Base-by-base conservation (phyloP, 2,329 filamentous ascomycete genomes). In the Hypoxylon sp. region DNA sequence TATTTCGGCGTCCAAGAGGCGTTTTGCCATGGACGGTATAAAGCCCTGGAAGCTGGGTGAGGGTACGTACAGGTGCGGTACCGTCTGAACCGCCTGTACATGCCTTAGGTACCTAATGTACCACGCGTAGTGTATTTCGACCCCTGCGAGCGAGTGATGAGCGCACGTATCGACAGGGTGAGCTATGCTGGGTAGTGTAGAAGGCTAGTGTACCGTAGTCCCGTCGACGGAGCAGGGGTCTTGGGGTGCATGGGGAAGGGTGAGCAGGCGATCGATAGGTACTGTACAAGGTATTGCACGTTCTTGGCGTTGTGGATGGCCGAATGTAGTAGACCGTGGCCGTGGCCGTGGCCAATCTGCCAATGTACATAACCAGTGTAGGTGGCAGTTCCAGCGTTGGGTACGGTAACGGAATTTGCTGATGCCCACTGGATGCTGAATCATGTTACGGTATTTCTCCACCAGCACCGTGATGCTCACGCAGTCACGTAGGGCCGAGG, bases 1-100 rank as follows among this genome's bases (percentile, higher is more conserved):
- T 68, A 70, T 69, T 66, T 66, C 48, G 68, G 66, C 64, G 64
- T 68, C 65, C 61, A 60, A 68, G 60, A 67, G 64, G 36, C 56
- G 61, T 57, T 64, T 62, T 62, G 64, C 61, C 62, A 57, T 67
- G 57, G 49, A 57, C 45, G 61, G 40, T 55, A 38, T 57, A 59
- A n/a, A 60, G 67, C 60, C 62, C 61, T 64, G 67, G 52, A 59
- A 60, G 60, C 56, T 53, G 58, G 63, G 52, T 44, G 49, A 54
- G 50, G 55, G 62, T 67, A 69, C 59, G 61, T 70, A 64, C 54
- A 60, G 16, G 36, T 16, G 36, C 16, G 36, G 36, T 40, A 40
- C 36, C 36, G 16, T 40, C 16, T 40, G 36, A 40, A 40, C 36
- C 36, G 16, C n/a, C 52, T 44, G 38, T 24, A 54, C 45, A 33